A percentile compares a stretch with the other conserved stretches of the same genome.
phyloP scores from a whole-genome alignment of 176 grass and related monocot genomes.

The Bonia amplexicaulis region DNA sequence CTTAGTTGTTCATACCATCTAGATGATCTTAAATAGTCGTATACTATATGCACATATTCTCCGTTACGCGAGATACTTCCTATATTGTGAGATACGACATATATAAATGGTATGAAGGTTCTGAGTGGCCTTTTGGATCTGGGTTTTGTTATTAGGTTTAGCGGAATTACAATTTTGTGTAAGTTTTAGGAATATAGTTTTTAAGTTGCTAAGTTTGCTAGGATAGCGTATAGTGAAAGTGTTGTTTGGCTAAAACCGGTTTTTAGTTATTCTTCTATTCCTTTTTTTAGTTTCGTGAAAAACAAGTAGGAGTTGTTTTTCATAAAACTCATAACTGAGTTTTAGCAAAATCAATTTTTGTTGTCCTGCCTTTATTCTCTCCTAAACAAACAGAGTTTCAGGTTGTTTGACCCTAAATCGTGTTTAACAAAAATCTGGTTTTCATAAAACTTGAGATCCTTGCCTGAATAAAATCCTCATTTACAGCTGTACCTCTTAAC shows the following conservation, averaged over 20 bases:
- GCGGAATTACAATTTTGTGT: neutral
- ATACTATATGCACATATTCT: too few species aligned
- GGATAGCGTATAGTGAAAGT: neutral
- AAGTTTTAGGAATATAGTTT: neutral
- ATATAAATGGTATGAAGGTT: neutral
- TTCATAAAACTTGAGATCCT: neutral
- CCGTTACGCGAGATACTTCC: too few species aligned
- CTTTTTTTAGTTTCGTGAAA: neutral
- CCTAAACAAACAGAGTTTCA: too few species aligned
- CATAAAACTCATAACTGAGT: too few species aligned
- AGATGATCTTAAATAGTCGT: too few species aligned
- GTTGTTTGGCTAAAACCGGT: neutral
- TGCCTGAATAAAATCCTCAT: too few species aligned
- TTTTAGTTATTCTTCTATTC: neutral
- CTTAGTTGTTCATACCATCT: too few species aligned
- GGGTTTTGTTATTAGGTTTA: neutral
- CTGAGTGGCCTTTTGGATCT: neutral
- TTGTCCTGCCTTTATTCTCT: too few species aligned
- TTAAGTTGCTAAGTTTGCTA: neutral
- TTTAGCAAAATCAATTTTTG: too few species aligned
- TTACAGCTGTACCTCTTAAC: too few species aligned
- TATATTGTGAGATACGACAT: too few species aligned
- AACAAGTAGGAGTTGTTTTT: too few species aligned
- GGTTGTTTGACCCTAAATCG: neutral
- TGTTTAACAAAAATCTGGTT: neutral